A percentile compares a stretch with the other conserved stretches of the same genome.
phyloP scores from a whole-genome alignment of 2,329 filamentous ascomycete genomes.

The Claviceps digitariae region DNA sequence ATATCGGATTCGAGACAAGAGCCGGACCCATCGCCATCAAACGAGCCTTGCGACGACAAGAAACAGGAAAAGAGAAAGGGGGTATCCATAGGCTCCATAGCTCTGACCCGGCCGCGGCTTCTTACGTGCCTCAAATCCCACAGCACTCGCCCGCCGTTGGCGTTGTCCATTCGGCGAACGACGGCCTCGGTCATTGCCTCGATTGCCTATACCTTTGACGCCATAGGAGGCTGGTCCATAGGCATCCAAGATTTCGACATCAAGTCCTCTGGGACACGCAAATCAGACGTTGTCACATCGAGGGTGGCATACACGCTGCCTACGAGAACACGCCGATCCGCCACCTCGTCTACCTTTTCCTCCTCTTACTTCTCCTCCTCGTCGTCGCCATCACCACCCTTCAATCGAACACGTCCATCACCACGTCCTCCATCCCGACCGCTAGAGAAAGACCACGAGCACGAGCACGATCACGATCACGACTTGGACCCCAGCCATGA shows the following conservation, averaged over 20 bases:
- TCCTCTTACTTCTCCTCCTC: not conserved
- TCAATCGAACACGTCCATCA: not conserved
- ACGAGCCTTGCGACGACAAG: not conserved
- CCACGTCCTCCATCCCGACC: not conserved
- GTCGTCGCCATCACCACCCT: conserved; percentile 3
- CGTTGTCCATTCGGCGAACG: conserved; percentile 65
- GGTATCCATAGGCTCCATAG: not conserved
- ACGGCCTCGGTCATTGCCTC: conserved; percentile 57
- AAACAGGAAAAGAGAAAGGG: not conserved
- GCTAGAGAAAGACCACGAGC: too few relatives aligned
- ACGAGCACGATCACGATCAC: too few relatives aligned
- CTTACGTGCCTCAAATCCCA: conserved; percentile 71
- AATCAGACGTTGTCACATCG: conserved; percentile 18
- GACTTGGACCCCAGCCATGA: conserved; percentile 2
- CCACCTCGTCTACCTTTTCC: conserved; percentile 5
- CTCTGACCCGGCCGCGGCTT: conserved; percentile 26
- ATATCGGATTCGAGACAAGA: not conserved
- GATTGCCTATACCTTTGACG: conserved; percentile 74
- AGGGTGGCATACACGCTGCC: conserved; percentile 24
- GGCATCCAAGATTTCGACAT: conserved; percentile 84
- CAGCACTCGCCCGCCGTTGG: conserved; percentile 63
- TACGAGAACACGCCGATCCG: conserved; percentile 13
- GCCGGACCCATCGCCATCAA: not conserved
- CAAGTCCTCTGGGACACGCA: conserved; percentile 15
- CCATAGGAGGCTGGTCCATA: conserved; percentile 70